A percentile compares a stretch with the other conserved stretches of the same genome.
Conservation (phyloP, 352 stramenopile species). For the Phytopythium kandeliae region DNA sequence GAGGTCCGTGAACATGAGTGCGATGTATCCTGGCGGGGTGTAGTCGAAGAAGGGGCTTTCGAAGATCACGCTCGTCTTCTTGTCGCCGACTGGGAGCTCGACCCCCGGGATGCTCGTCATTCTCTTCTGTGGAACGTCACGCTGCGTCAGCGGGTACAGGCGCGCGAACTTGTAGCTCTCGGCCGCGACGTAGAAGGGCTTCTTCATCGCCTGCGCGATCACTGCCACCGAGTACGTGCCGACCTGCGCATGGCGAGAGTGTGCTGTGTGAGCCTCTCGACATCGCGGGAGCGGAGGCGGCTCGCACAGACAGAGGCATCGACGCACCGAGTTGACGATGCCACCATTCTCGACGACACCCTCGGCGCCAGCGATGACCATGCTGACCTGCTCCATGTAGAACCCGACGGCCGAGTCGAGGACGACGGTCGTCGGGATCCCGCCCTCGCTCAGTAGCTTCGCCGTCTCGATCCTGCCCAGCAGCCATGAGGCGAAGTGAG, state of each 20-base stretch:
- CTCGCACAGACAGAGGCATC: background rate
- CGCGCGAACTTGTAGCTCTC: conserved; percentile 99
- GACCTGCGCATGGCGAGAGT: conserved; percentile 65
- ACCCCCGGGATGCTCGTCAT: conserved; percentile 36
- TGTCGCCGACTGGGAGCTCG: conserved; percentile 15
- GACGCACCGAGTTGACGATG: conserved; percentile 93
- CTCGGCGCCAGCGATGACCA: conserved; percentile 95
- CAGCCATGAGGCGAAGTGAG: background rate
- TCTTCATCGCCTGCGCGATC: conserved; percentile 93
- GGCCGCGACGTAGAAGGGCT: conserved; percentile 97
- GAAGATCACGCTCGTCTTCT: conserved; percentile 67
- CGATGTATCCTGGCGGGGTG: conserved; percentile 97
- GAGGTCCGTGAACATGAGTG: conserved; percentile 97
- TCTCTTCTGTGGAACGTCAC: conserved; percentile 87
- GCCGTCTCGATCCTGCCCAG: conserved; percentile 60
- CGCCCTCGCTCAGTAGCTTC: conserved; percentile 69
- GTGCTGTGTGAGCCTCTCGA: too few relatives aligned
- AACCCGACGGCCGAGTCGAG: conserved; percentile 94
- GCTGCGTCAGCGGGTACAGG: conserved; percentile 96
- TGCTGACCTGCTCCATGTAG: conserved; percentile 95
- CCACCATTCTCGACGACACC: conserved; percentile 97
- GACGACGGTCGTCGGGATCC: conserved; percentile 95
- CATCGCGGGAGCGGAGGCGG: too few relatives aligned
- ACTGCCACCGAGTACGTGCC: conserved; percentile 94
- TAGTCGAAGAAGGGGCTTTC: conserved; percentile 94